Conservation (phyloP, 306 rosid genomes). For the Pyrus betulifolia region DNA sequence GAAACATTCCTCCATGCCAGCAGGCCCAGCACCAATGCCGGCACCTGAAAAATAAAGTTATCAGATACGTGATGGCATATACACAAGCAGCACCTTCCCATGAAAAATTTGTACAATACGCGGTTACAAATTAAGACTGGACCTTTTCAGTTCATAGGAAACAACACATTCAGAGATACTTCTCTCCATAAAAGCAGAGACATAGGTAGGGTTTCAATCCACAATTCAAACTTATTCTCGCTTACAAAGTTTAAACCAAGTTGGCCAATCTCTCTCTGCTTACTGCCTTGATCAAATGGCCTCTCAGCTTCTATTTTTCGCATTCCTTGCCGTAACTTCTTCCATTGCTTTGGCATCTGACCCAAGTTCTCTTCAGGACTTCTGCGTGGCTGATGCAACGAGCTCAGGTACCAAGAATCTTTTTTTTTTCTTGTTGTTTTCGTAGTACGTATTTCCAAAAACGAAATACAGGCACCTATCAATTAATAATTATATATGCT, state of each 20-base stretch:
- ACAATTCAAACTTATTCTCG: not conserved
- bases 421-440: not conserved
- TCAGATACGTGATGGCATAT: not conserved
- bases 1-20: not conserved
- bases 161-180: not conserved
- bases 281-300: constrained; percentile 2
- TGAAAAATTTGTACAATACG: not conserved
- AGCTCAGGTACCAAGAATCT: constrained; percentile 5
- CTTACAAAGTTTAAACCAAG: not conserved
- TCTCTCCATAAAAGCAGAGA: constrained; percentile 7
- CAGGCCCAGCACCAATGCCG: not conserved
- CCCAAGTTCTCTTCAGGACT: constrained; percentile 21
- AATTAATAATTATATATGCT: not conserved
- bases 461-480: not conserved
- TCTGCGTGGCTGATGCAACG: constrained; percentile 18
- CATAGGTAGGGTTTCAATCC: not conserved
- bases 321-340: not conserved
- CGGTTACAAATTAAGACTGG: not conserved
- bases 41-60: not conserved
- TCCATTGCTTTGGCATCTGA: constrained; percentile 15
- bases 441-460: not conserved
- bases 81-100: not conserved
- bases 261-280: not conserved
- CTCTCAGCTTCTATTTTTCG: not conserved
- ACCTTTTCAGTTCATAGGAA: not conserved